Base-by-base conservation (phyloP, 768 basidiomycete genomes). In the Rhodocollybia butyracea region DNA sequence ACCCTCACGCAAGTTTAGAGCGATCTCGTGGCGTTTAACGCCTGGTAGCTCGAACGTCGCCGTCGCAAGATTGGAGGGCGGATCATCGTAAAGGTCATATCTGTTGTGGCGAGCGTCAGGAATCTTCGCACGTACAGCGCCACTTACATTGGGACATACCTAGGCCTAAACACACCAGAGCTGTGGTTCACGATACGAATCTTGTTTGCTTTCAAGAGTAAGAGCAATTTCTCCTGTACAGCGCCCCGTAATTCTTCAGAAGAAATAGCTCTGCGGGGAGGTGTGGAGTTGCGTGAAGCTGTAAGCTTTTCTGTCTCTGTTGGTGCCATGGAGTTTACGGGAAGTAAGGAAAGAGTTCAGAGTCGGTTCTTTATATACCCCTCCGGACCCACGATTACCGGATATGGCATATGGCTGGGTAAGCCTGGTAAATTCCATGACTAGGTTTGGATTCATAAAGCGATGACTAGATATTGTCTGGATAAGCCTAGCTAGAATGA, bases 11-110 rank as follows among this genome's bases (percentile, higher is more conserved):
- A 53, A 15, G 27, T 53, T 41, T 6, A 53, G 26, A 11, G 51
- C 26, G 31, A 53, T 24, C 11, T 53, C 51, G 21, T 40, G 26
- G 7, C 40, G 51, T n/a, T 43, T 42, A 40, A 42, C 24, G 11
- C 51, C 51, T 19, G 51, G 51, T 19, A 53, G 15, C 31, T 53
- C 51, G 51, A 53, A 39, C 27, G 39, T 29, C 17, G 51, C 51
- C 13, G 41, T 43, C 17, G 42, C 41, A 5, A 43, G 17, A 13
- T 30, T 30, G 27, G 27, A 29, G 39, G 39, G 5, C 19, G 40
- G 51, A 43, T 53, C 39, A n/a, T 53, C 51, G 21, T 3, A 31
- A 6, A 53, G 17, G 22, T 53, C 51, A 12, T 17, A 43, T 30
- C 51, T 53, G 31, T 34, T 22, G 19, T 15, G n/a, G 34, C 3